phyloP scores from a whole-genome alignment of 306 rosid genomes.

The Cucurbita ficifolia region DNA sequence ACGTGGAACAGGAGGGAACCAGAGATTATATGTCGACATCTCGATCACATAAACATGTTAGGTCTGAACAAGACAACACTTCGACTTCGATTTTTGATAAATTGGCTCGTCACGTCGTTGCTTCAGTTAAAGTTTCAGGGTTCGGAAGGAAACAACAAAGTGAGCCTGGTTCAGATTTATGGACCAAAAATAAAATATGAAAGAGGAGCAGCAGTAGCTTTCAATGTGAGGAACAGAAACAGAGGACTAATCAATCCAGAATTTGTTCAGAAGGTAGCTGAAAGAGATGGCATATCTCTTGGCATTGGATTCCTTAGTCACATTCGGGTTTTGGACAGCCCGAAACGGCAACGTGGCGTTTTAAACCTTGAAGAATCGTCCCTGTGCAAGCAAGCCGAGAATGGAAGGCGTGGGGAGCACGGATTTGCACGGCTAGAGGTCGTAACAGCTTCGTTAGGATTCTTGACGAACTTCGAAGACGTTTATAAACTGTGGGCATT shows the following conservation, averaged over 20 bases:
- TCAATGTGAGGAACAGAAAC: constrained; percentile 61
- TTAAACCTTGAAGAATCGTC: constrained; percentile 17
- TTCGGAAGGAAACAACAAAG: constrained; percentile 33
- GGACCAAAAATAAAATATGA: constrained; percentile 95
- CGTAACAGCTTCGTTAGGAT: constrained; percentile 81
- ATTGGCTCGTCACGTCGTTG: constrained; percentile 86
- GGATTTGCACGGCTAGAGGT: constrained; percentile 74
- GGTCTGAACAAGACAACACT: constrained; percentile 88
- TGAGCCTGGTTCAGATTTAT: constrained; percentile 60
- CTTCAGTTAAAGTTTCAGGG: constrained; percentile 58
- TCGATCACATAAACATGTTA: constrained; percentile 72
- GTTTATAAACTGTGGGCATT: constrained; percentile 86
- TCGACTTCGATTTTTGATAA: constrained; percentile 73
- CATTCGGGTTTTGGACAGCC: constrained; percentile 48
- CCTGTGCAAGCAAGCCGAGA: constrained; percentile 50
- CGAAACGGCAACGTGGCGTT: constrained; percentile 38
- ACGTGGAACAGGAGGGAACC: constrained; percentile 57
- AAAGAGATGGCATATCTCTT: constrained; percentile 75
- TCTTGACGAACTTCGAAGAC: constrained; percentile 84
- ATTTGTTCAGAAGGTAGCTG: constrained; percentile 86
- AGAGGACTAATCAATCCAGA: constrained; percentile 69
- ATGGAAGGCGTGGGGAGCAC: constrained; percentile 50
- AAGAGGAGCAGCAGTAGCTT: constrained; percentile 94
- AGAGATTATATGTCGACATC: constrained; percentile 54
- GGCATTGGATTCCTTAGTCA: constrained; percentile 82